Conservation (phyloP, 768 basidiomycete species). For the Boletus vinaceobasis region DNA sequence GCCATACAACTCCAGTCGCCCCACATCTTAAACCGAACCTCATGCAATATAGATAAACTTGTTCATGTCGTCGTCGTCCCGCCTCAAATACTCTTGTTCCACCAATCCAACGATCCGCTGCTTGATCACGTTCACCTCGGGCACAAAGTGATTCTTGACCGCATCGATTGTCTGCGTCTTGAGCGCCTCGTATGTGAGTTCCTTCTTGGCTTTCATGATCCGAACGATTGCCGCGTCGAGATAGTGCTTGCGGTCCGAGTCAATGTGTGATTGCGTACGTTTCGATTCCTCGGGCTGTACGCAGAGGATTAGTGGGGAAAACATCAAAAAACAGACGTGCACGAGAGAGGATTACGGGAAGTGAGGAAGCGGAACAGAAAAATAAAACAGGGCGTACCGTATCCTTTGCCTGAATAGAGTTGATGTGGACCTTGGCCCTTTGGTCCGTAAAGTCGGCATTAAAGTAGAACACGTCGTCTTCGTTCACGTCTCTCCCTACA, state of each 20-base stretch:
- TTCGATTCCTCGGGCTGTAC: constrained; percentile 73
- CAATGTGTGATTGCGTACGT: constrained; percentile 78
- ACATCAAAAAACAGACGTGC: too few species aligned
- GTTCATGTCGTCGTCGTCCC: constrained; percentile 69
- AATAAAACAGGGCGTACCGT: constrained; percentile 52
- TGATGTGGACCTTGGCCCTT: constrained; percentile 81
- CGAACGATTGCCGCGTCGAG: constrained; percentile 96
- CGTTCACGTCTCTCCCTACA: constrained; percentile 69
- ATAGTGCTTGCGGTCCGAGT: constrained; percentile 79
- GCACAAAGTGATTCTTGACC: constrained; percentile 84
- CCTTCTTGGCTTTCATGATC: constrained; percentile 92
- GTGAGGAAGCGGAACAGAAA: neutral
- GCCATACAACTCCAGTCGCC: neutral
- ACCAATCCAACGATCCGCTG: constrained; percentile 76
- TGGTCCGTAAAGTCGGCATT: constrained; percentile 82
- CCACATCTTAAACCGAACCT: neutral
- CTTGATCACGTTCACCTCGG: constrained; percentile 83
- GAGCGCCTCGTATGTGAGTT: constrained; percentile 73
- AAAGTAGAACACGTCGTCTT: constrained; percentile 74
- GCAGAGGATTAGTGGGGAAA: neutral
- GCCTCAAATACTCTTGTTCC: constrained; percentile 80
- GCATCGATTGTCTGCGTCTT: constrained; percentile 82
- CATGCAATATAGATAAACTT: constrained; percentile 79
- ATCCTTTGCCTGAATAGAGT: constrained; percentile 92
- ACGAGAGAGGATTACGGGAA: too few species aligned